phyloP scores from a whole-genome alignment of 352 stramenopile species.

The Saprolegnia diclina region DNA sequence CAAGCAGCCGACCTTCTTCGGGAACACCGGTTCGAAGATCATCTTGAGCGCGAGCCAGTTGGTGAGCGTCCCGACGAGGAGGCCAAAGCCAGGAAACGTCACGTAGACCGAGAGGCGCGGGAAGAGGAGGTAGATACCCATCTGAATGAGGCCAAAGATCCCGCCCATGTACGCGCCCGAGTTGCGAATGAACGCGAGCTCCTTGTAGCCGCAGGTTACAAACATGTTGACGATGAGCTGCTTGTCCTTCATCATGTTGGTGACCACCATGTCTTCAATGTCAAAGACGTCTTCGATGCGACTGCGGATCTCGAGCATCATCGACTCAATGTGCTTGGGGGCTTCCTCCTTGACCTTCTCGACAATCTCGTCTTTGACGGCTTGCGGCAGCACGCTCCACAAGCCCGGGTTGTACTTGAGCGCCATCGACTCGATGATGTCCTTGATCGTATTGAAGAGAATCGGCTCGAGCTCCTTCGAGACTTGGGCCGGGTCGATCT shows the following conservation, averaged over 20 bases:
- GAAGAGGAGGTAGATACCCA: conserved; percentile 79
- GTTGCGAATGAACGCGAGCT: conserved; percentile 89
- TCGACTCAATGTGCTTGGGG: conserved; percentile 83
- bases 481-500: conserved; percentile 87
- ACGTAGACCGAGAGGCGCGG: conserved; percentile 74
- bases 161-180: conserved; percentile 88
- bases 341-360: conserved; percentile 93
- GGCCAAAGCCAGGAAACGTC: conserved; percentile 87
- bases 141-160: conserved; percentile 83
- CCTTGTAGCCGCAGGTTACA: conserved; percentile 86
- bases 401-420: conserved; percentile 85
- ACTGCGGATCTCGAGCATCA: conserved; percentile 94
- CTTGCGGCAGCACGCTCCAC: conserved; percentile 65
- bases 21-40: conserved; percentile 89
- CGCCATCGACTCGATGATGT: conserved; percentile 84
- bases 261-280: conserved; percentile 93
- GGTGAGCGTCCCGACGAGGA: conserved; percentile 95
- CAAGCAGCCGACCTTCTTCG: conserved; percentile 79
- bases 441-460: conserved; percentile 85
- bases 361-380: conserved; percentile 88
- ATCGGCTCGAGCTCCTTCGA: conserved; percentile 89
- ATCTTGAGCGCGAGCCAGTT: conserved; percentile 94
- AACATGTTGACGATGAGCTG: conserved; percentile 95
- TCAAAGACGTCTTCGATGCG: conserved; percentile 95
- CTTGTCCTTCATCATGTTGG: conserved; percentile 92